phyloP scores from a whole-genome alignment of 768 basidiomycete genomes.

The Tephrocybe sp. region DNA sequence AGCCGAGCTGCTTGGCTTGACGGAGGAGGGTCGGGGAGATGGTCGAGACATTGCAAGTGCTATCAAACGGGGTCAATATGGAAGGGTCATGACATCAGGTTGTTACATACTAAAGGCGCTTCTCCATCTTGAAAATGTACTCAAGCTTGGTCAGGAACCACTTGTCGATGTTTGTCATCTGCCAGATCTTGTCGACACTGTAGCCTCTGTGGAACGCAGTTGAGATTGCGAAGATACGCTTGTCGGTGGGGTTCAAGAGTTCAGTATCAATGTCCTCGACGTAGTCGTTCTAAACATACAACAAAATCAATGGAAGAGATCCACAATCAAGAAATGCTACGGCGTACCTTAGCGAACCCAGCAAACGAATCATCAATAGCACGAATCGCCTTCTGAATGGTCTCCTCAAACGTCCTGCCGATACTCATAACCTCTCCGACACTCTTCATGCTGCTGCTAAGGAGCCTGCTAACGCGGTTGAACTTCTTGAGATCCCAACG shows the following conservation, averaged over 20 bases:
- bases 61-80: constrained; percentile 26
- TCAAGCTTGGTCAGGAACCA: constrained; percentile 95
- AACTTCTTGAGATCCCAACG: constrained; percentile 99
- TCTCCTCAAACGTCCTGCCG: constrained; percentile 97
- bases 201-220: constrained; percentile 92
- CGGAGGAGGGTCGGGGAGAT: constrained; percentile 65
- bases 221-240: constrained; percentile 95
- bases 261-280: constrained; percentile 93
- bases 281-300: constrained; percentile 66
- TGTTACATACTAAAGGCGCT: constrained; percentile 65
- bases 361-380: constrained; percentile 94
- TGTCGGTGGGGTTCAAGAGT: constrained; percentile 92
- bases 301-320: constrained; percentile 2
- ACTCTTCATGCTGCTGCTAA: constrained; percentile 98
- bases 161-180: constrained; percentile 97
- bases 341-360: constrained; percentile 82
- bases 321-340: not conserved
- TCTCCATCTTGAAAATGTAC: constrained; percentile 82
- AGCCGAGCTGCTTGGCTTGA: constrained; percentile 91
- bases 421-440: constrained; percentile 99
- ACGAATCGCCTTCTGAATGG: constrained; percentile 96
- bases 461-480: constrained; percentile 83
- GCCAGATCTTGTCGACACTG: constrained; percentile 93
- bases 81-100: not conserved
- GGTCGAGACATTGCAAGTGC: constrained; percentile 62